Evolutionary conservation across 1,284 basidiomycete genomes (phyloP).

Genomic region (Ganoderma sp.): DNA sequence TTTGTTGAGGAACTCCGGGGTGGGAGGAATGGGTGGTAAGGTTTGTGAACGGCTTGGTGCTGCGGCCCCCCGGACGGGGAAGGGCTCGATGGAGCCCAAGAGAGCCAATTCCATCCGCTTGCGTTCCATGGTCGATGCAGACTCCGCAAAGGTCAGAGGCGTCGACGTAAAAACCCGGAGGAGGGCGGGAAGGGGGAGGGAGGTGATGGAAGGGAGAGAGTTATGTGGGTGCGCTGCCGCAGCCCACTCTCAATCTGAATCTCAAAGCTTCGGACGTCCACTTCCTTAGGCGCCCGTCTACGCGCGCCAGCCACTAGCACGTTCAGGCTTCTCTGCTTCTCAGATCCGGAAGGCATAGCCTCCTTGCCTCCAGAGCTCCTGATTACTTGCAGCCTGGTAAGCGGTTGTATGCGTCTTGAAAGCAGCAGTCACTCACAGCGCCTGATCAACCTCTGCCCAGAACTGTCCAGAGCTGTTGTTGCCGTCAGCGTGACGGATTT

Average conservation of each 20-base stretch:
- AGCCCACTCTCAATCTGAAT: not conserved
- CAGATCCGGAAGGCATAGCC: not conserved
- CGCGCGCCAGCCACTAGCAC: not conserved
- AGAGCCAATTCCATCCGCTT: not conserved
- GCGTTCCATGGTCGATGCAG: slow-evolving; percentile 1
- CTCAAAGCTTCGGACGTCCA: not conserved
- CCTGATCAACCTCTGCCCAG: not conserved
- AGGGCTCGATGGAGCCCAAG: not conserved
- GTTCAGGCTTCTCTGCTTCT: not conserved
- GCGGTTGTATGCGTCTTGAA: not conserved
- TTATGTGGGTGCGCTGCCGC: not conserved
- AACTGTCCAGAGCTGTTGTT: not conserved
- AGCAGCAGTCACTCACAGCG: not conserved
- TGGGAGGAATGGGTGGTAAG: not conserved
- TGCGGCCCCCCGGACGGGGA: not conserved
- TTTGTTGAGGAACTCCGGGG: not conserved
- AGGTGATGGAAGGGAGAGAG: not conserved
- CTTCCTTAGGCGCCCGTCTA: not conserved
- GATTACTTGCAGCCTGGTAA: not conserved
- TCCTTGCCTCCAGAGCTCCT: not conserved
- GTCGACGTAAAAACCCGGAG: not conserved
- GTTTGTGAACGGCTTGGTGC: not conserved
- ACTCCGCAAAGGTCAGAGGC: not conserved
- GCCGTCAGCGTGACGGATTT: not conserved
- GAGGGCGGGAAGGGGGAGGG: not conserved